A percentile compares a stretch with the other conserved stretches of the same genome.
phyloP scores from a whole-genome alignment of 306 rosid genomes.

The Hippophae tibetana region DNA sequence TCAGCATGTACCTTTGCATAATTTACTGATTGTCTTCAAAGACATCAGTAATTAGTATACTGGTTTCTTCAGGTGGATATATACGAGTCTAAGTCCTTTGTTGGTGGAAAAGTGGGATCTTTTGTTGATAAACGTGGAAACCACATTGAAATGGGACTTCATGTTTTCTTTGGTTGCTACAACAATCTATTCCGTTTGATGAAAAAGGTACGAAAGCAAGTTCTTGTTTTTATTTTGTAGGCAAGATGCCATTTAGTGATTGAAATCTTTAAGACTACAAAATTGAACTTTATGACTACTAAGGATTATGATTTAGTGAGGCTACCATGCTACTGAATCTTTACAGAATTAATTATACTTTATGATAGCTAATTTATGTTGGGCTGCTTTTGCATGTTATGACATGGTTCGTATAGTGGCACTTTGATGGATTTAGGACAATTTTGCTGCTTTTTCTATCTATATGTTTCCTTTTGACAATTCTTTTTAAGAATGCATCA shows the following conservation, averaged over 20 bases:
- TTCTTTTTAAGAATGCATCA: background rate
- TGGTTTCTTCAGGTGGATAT: conserved; percentile 72
- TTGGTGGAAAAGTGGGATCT: conserved; percentile 97
- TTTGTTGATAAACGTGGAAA: conserved; percentile 86
- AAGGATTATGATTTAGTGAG: too few species aligned
- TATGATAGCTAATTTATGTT: too few species aligned
- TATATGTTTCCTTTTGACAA: background rate
- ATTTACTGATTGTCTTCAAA: conserved; percentile 9
- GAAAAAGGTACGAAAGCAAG: conserved; percentile 65
- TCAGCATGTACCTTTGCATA: conserved; percentile 1
- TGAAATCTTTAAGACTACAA: background rate
- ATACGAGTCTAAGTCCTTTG: conserved; percentile 77
- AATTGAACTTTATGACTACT: too few species aligned
- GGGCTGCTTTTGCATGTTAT: too few species aligned
- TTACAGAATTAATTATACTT: too few species aligned
- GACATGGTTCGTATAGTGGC: too few species aligned
- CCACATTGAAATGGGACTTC: conserved; percentile 98
- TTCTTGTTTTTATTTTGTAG: conserved; percentile 3
- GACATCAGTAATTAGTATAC: background rate
- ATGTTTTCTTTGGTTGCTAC: conserved; percentile 96
- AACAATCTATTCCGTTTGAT: conserved; percentile 88
- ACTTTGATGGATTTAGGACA: too few species aligned
- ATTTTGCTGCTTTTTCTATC: too few species aligned
- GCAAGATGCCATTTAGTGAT: background rate
- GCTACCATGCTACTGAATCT: too few species aligned